Base-by-base conservation (phyloP, 805 yeast species). In the Candida vartiovaarae region DNA sequence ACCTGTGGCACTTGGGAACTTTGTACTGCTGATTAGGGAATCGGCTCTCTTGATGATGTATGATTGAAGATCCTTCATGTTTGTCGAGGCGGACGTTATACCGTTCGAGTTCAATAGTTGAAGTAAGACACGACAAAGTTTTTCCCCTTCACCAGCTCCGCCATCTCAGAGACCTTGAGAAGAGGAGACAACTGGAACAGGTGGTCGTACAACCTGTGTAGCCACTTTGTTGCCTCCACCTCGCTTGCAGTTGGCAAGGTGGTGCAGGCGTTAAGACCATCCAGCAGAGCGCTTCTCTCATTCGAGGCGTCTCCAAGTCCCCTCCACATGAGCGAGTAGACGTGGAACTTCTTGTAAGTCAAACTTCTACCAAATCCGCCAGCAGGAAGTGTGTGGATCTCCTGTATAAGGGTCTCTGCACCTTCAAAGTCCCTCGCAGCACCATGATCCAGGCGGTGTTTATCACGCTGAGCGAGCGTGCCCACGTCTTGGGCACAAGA, bases 1-100 rank as follows among this genome's bases (percentile, higher is more conserved):
- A 42, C 66, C 69, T 8, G 64, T 59, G 2, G 80, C 76, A 29
- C 56, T 61, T 0, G 82, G 82, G 48, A 76, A 76, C 7, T 56
- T 54, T 2, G 66, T 48, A 0, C 50, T 37, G 3, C 56, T 42
- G 20, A 69, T 36, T 2, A 63, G 42, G 0, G 28, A 4, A 5
- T 36, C 26, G 3, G 57, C 41, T 25, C 55, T 48, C 10, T 26
- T n/a, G 4, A 35, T 6, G 31, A 53, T 45, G 39, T 46, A 55
- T 6, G 36, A 8, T 8, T 44, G 38, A 3, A 50, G 32, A 1
- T 47, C 57, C 6, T 42, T 26, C 9, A 24, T n/a, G 6, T 11
- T 27, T 15, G 31, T 15, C 25, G 34, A 5, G 24, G 31, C 10
- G 15, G 34, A 29, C 26, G 23, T 32, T 6, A 24, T 8, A 24